Evolutionary conservation across 441 rosid genomes (phyloP), one percentile per base, ranked within the genome.

Genomic region (Adansonia grandidieri): DNA sequence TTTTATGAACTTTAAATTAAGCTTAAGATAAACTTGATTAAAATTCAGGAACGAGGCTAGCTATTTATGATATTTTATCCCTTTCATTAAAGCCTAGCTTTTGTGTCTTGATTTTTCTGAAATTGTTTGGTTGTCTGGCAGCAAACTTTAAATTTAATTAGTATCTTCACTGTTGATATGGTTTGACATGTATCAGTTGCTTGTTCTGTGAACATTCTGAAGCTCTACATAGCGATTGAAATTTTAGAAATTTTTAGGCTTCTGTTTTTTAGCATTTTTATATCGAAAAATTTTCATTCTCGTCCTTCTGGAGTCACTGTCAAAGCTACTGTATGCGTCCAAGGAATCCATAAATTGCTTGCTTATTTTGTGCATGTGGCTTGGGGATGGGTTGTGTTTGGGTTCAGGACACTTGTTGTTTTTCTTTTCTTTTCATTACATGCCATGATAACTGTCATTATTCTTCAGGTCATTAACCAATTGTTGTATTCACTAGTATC

Each of bases 401-500:
- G 42, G 19, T 28, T 63, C 19, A 62, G 17, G 44, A 15, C 7
- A 13, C 14, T 10, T 2, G 1, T 11, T 2, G 1, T 37, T 42
- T 42, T 42, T 6, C 6, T 42, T 42, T 42, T 42, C 45, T 42
- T 42, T 42, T 42, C 45, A 42, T 42, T 42, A 42, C 45, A 42
- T 42, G 45, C 45, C 45, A 42, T 6, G 8, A 42, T 42, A 42
- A 42, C 45, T 42, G 45, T 42, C 45, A 63, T 32, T 2, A 28
- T 24, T 62, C 62, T 77, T 69, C 57, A 17, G 19, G 69, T 56
- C 71, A 72, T 20, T 37, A 37, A 37, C 37, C 68, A 68, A 66
- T 77, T 44, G 47, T 73, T 80, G 47, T 77, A 32, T 76, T 78
- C 15, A 73, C 37, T 71, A 20, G 8, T 42, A 42, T 42, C 45